A percentile compares a stretch with the other conserved stretches of the same genome.
phyloP scores from a whole-genome alignment of 257 asterid species.

The Solanum stenotomum region DNA sequence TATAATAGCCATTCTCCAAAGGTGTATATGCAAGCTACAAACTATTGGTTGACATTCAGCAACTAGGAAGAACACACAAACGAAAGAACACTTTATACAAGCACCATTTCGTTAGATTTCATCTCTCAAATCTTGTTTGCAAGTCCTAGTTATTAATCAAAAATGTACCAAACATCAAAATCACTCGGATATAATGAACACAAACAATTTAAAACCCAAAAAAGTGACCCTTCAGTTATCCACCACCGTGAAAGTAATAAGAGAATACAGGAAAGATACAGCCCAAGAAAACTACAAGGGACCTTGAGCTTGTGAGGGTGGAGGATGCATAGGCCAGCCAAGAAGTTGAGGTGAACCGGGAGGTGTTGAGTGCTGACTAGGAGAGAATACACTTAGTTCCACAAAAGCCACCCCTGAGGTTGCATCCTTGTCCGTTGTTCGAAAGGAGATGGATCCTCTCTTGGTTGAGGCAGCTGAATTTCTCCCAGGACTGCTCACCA shows the following conservation, averaged over 20 bases:
- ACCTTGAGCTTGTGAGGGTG: conserved; percentile 27
- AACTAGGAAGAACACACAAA: background rate
- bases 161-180: background rate
- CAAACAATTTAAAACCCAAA: background rate
- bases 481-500: conserved; percentile 31
- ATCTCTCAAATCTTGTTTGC: background rate
- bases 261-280: conserved; percentile 5
- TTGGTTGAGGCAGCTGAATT: conserved; percentile 34
- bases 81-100: background rate
- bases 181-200: background rate
- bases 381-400: conserved; percentile 78
- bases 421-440: conserved; percentile 42
- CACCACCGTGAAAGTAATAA: background rate
- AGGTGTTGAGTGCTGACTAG: conserved; percentile 45
- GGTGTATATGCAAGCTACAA: background rate
- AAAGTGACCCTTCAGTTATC: background rate
- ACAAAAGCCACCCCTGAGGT: conserved; percentile 55
- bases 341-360: conserved; percentile 61
- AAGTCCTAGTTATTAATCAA: background rate
- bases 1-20: background rate
- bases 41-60: background rate
- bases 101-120: background rate
- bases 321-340: conserved; percentile 72
- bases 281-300: background rate
- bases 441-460: conserved; percentile 59